Conservation (phyloP, 768 basidiomycete genomes). For the Suillus occidentalis region DNA sequence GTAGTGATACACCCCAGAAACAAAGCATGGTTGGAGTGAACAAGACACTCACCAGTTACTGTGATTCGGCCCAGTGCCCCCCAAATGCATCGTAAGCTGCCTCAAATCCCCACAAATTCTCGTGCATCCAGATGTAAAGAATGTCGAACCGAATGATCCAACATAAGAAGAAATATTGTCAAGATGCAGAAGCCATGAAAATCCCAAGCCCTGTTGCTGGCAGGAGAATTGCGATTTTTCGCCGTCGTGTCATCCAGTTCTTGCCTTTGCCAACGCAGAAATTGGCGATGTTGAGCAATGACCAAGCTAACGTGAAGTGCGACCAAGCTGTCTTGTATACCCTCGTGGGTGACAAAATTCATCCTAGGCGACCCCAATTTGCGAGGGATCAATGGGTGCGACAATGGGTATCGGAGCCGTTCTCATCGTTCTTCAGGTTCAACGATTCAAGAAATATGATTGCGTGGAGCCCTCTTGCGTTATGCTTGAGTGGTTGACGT, state of each 20-base stretch:
- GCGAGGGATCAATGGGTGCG: constrained; percentile 20
- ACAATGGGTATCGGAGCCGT: constrained; percentile 17
- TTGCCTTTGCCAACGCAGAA: constrained; percentile 10
- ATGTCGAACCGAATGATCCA: constrained; percentile 11
- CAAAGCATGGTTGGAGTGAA: constrained; percentile 27
- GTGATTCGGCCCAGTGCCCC: constrained; percentile 15
- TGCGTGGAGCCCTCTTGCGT: neutral
- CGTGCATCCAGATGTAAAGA: constrained; percentile 10
- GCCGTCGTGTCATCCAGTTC: constrained; percentile 19
- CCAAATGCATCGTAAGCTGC: neutral
- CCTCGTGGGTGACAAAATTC: constrained; percentile 17
- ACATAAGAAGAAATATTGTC: constrained; percentile 20
- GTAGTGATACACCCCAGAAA: constrained; percentile 21
- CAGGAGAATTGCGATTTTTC: constrained; percentile 26
- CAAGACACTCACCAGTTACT: constrained; percentile 31
- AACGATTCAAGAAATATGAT: neutral
- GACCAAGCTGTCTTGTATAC: constrained; percentile 12
- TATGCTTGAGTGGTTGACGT: neutral
- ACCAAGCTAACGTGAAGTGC: neutral
- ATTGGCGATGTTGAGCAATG: constrained; percentile 9
- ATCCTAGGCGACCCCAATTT: constrained; percentile 6
- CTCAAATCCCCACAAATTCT: neutral
- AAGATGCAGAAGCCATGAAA: constrained; percentile 23
- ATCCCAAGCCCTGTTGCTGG: constrained; percentile 22
- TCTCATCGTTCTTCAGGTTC: neutral